phyloP scores from a whole-genome alignment of 371 early-diverging fungal genomes.

The Zychaea mexicana region DNA sequence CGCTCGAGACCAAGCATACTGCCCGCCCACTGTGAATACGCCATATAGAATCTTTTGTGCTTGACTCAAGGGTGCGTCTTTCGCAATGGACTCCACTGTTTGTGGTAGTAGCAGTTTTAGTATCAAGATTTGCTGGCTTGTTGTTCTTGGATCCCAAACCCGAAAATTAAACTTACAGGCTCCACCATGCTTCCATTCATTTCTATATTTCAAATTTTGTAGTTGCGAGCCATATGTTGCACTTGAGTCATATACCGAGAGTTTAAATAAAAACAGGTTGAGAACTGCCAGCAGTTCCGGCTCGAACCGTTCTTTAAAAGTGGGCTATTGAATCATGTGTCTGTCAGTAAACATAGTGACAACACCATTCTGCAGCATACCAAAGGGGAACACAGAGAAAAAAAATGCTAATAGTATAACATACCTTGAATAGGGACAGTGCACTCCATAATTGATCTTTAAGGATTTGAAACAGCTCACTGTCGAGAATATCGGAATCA shows the following conservation, averaged over 20 bases:
- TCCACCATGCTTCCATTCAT: constrained; percentile 68
- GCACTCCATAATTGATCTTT: constrained; percentile 76
- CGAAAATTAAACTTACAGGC: constrained; percentile 47
- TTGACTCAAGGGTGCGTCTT: constrained; percentile 60
- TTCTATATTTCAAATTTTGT: constrained; percentile 75
- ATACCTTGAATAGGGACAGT: constrained; percentile 65
- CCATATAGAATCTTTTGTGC: constrained; percentile 66
- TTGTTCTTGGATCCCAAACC: background rate
- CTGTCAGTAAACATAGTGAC: too few relatives aligned
- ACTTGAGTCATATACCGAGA: constrained; percentile 64
- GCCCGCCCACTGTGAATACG: constrained; percentile 68
- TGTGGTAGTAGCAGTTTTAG: too few relatives aligned
- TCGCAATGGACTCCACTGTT: constrained; percentile 65
- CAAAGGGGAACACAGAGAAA: background rate
- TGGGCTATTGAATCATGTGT: constrained; percentile 48
- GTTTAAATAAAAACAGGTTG: constrained; percentile 61
- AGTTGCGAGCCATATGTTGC: constrained; percentile 72
- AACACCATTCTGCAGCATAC: background rate
- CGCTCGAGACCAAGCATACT: constrained; percentile 71
- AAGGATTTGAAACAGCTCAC: constrained; percentile 73
- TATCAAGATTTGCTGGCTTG: too few relatives aligned
- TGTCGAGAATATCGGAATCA: constrained; percentile 85
- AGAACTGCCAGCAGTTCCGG: constrained; percentile 61
- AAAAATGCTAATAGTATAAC: background rate
- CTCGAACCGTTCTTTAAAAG: constrained; percentile 60